Evolutionary conservation across 257 asterid species (phyloP).

Genomic region (Penstemon barbatus): DNA sequence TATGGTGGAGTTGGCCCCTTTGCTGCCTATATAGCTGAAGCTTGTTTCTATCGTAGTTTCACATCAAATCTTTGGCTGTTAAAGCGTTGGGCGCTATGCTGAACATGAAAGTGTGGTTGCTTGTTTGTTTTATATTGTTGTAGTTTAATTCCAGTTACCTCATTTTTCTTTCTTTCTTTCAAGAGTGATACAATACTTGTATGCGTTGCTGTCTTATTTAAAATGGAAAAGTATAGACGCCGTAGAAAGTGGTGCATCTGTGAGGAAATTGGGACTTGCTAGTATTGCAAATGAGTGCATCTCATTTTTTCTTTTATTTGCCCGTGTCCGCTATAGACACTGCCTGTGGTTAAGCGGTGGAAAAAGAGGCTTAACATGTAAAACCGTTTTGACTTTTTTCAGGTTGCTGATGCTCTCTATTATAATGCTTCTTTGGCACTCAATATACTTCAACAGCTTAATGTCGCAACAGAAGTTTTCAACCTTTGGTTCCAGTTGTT

Average conservation of each 20-base stretch:
- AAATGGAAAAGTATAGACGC: not conserved
- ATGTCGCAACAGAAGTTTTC: conserved; percentile 83
- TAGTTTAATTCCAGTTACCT: not conserved
- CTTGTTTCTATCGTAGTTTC: not conserved
- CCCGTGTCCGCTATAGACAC: not conserved
- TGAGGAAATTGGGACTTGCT: conserved; percentile 8
- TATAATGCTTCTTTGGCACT: conserved; percentile 77
- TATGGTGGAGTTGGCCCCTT: not conserved
- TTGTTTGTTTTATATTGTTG: conserved; percentile 1
- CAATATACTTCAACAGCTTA: conserved; percentile 81
- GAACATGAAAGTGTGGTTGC: not conserved
- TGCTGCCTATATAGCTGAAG: not conserved
- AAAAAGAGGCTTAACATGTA: conserved; percentile 10
- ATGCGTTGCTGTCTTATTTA: not conserved
- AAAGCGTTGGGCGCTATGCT: not conserved
- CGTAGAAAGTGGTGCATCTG: not conserved
- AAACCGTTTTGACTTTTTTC: conserved; percentile 29
- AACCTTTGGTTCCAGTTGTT: conserved; percentile 97
- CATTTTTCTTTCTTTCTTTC: not conserved
- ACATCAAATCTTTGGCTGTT: conserved; percentile 5
- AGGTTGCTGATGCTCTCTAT: conserved; percentile 96
- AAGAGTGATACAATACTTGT: not conserved
- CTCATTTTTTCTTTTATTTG: conserved; percentile 3
- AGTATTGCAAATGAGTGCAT: not conserved
- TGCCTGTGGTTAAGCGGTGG: conserved; percentile 14